A percentile compares a stretch with the other conserved stretches of the same genome.
Evolutionary conservation across 1,139 yeast genomes (phyloP).

Genomic region (Yamadazyma pseudoaaseri): DNA sequence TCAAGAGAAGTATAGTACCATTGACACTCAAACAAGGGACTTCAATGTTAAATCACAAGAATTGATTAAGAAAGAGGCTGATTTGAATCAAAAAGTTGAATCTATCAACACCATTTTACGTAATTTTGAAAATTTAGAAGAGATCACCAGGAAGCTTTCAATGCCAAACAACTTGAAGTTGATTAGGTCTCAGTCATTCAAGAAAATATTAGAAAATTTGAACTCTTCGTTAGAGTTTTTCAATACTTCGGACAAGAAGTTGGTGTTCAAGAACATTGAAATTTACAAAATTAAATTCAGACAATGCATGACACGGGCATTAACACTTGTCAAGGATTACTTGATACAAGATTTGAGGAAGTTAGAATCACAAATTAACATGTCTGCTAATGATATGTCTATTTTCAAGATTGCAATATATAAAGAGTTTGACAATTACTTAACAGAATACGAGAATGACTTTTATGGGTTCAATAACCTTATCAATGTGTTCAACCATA

Average conservation of each 20-base stretch:
- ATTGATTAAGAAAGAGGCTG: slow-evolving; percentile 51
- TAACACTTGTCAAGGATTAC: slow-evolving; percentile 72
- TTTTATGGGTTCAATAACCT: slow-evolving; percentile 40
- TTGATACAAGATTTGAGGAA: slow-evolving; percentile 53
- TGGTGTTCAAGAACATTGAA: slow-evolving; percentile 66
- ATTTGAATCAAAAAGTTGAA: slow-evolving; percentile 41
- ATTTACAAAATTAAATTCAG: slow-evolving; percentile 70
- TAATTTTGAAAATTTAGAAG: slow-evolving; percentile 69
- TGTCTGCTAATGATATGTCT: slow-evolving; percentile 15
- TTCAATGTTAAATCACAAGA: slow-evolving; percentile 60
- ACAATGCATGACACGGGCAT: slow-evolving; percentile 82
- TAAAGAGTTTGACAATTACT: slow-evolving; percentile 47
- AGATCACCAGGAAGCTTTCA: slow-evolving; percentile 66
- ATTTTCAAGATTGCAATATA: slow-evolving; percentile 31
- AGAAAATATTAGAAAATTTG: slow-evolving; percentile 52
- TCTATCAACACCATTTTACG: slow-evolving; percentile 54
- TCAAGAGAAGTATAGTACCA: slow-evolving; percentile 51
- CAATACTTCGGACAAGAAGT: slow-evolving; percentile 13
- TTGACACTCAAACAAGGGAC: slow-evolving; percentile 58
- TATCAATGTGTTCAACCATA: slow-evolving; percentile 46
- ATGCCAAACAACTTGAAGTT: slow-evolving; percentile 40
- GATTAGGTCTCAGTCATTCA: slow-evolving; percentile 51
- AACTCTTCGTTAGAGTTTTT: slow-evolving; percentile 51
- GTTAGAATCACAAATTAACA: slow-evolving; percentile 41
- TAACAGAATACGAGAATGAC: slow-evolving; percentile 20